Percentiles rank a stretch among this genome's conserved stretches.
phyloP scores from a whole-genome alignment of 2,329 filamentous ascomycete genomes.

The Coniochaeta hoffmannii region DNA sequence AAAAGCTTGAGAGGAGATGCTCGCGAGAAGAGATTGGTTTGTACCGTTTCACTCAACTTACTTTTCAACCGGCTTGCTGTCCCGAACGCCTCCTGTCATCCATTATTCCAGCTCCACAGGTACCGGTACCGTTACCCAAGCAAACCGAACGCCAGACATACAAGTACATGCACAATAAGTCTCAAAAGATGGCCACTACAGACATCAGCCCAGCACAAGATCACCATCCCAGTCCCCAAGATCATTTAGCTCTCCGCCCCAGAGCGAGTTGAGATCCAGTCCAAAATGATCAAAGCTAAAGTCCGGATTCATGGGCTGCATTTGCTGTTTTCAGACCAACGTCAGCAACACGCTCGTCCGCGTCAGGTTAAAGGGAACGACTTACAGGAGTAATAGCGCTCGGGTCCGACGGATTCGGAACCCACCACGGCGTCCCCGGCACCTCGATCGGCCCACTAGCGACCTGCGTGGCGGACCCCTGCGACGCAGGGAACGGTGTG shows the following conservation, averaged over 20 bases:
- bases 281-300: slow-evolving; percentile 46
- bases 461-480: neutral
- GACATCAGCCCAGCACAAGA: too few species aligned
- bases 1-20: too few species aligned
- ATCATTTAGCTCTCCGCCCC: slow-evolving; percentile 23
- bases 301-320: slow-evolving; percentile 38
- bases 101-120: too few species aligned
- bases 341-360: slow-evolving; percentile 18
- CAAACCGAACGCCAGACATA: too few species aligned
- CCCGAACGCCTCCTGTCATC: too few species aligned
- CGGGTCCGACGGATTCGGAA: slow-evolving; percentile 21
- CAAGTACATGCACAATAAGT: too few species aligned
- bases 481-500: slow-evolving; percentile 15
- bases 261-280: slow-evolving; percentile 47
- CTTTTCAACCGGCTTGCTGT: too few species aligned
- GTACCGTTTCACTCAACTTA: too few species aligned
- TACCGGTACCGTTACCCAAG: too few species aligned
- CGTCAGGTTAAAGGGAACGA: slow-evolving; percentile 21
- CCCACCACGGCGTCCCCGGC: slow-evolving; percentile 18
- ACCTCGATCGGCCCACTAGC: slow-evolving; percentile 10
- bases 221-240: slow-evolving; percentile 15
- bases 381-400: slow-evolving; percentile 26
- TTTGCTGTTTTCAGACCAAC: slow-evolving; percentile 11
- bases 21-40: too few species aligned
- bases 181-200: too few species aligned